phyloP scores from a whole-genome alignment of 2,329 filamentous ascomycete species.

The Sporothrix phasma region DNA sequence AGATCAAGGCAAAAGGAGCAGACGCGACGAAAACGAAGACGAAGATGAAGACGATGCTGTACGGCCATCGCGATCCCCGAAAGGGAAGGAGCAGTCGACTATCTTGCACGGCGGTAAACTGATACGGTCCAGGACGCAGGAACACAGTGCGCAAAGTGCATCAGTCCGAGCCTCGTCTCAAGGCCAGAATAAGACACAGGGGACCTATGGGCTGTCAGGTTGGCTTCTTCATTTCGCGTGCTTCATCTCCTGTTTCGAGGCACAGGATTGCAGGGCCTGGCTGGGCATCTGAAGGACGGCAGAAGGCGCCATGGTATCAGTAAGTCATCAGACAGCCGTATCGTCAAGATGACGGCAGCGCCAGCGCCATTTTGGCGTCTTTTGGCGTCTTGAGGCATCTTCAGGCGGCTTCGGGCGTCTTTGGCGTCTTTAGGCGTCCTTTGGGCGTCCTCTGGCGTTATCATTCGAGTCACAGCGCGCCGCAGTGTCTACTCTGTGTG shows the following conservation, averaged over 20 bases:
- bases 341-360: background rate
- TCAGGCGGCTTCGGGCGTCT: background rate
- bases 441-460: too few relatives aligned
- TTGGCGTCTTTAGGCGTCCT: too few relatives aligned
- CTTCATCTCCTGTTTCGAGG: constrained; percentile 6
- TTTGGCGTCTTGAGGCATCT: too few relatives aligned
- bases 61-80: background rate
- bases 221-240: background rate
- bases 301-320: background rate
- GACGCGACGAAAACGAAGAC: background rate
- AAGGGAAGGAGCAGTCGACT: background rate
- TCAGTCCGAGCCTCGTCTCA: too few relatives aligned
- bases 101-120: background rate
- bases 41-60: background rate
- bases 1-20: background rate
- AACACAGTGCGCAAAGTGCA: background rate
- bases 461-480: too few relatives aligned
- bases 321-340: constrained; percentile 1
- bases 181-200: background rate
- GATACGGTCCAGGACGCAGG: background rate
- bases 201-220: background rate
- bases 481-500: background rate
- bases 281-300: background rate
- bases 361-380: background rate
- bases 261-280: background rate